phyloP scores from a whole-genome alignment of 441 rosid species.

The Pelargonium fulgidum region DNA sequence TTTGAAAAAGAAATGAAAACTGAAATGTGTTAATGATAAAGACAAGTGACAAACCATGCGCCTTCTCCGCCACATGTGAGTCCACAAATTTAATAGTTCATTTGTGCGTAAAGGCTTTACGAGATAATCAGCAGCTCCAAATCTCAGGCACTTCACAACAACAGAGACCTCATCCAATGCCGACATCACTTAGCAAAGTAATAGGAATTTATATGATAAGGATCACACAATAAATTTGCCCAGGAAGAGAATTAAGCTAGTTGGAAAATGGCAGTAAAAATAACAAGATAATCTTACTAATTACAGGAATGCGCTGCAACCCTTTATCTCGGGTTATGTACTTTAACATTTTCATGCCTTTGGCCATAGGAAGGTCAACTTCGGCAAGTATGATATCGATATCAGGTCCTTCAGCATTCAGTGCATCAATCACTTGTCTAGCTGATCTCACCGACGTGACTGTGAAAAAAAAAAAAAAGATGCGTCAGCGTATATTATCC shows the following conservation, averaged over 20 bases:
- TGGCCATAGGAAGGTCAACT: slow-evolving; percentile 89
- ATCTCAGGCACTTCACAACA: slow-evolving; percentile 90
- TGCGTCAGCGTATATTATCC: slow-evolving; percentile 5
- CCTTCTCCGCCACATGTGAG: slow-evolving; percentile 98
- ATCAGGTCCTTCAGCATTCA: slow-evolving; percentile 92
- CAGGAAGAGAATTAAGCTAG: neutral
- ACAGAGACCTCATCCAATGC: slow-evolving; percentile 88
- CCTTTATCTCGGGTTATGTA: slow-evolving; percentile 78
- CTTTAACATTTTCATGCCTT: slow-evolving; percentile 94
- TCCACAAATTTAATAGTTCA: slow-evolving; percentile 92
- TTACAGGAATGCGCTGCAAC: slow-evolving; percentile 80
- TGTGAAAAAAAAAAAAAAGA: slow-evolving; percentile 30
- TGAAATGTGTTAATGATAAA: neutral
- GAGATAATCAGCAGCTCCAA: slow-evolving; percentile 76
- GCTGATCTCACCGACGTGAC: slow-evolving; percentile 86
- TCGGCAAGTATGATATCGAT: slow-evolving; percentile 91
- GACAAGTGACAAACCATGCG: slow-evolving; percentile 59
- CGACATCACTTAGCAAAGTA: slow-evolving; percentile 73
- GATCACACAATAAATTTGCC: slow-evolving; percentile 7
- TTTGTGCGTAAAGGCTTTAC: slow-evolving; percentile 81
- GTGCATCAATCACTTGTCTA: slow-evolving; percentile 88
- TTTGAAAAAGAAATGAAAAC: neutral
- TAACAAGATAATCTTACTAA: slow-evolving; percentile 55
- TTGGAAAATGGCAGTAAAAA: slow-evolving; percentile 9
- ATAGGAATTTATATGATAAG: slow-evolving; percentile 22